Evolutionary conservation across 2,329 filamentous ascomycete genomes (phyloP).

Genomic region (Xylogone sp.): DNA sequence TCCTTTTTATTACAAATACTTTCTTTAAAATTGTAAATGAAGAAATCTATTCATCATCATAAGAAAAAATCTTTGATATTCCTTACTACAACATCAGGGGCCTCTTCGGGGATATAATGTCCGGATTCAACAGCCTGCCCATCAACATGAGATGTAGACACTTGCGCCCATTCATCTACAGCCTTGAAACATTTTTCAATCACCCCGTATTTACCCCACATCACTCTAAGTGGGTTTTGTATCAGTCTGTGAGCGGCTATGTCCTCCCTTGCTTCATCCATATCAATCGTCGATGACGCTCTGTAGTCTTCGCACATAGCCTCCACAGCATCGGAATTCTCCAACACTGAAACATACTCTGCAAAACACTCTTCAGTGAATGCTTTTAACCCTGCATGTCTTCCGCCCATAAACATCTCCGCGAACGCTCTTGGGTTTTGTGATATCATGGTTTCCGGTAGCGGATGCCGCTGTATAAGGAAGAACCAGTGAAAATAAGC

Average conservation of each 20-base stretch:
- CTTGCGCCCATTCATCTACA: constrained; percentile 44
- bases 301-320: constrained; percentile 51
- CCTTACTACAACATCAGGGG: constrained; percentile 38
- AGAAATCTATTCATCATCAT: constrained; percentile 6
- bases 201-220: constrained; percentile 44
- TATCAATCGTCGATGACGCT: constrained; percentile 44
- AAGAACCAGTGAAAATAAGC: constrained; percentile 56
- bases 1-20: no score
- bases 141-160: constrained; percentile 31
- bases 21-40: no score
- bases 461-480: constrained; percentile 44
- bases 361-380: constrained; percentile 18
- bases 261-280: constrained; percentile 43
- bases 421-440: constrained; percentile 35
- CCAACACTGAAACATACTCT: constrained; percentile 1
- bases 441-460: constrained; percentile 44
- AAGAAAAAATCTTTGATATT: constrained; percentile 34
- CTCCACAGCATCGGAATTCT: constrained; percentile 35
- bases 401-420: constrained; percentile 27
- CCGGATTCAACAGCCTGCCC: constrained; percentile 40
- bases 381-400: neutral
- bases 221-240: constrained; percentile 38
- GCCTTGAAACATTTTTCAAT: constrained; percentile 45
- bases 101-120: constrained; percentile 45
- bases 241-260: constrained; percentile 36